phyloP scores from a whole-genome alignment of 2,329 filamentous ascomycete species.

The Lizonia empirigonia region DNA sequence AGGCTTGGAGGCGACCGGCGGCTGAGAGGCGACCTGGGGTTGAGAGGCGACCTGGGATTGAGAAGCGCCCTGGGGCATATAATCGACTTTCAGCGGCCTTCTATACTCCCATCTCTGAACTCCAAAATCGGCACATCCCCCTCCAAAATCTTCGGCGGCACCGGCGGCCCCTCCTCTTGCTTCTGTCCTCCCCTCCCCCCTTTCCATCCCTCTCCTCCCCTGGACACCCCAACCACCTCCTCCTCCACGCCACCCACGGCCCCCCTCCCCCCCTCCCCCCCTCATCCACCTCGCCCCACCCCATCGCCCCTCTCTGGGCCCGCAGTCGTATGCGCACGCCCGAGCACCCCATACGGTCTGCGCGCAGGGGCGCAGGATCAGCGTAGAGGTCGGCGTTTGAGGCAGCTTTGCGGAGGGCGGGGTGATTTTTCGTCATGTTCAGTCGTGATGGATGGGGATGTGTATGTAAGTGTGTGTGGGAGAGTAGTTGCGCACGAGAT shows the following conservation, averaged over 20 bases:
- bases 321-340: slow-evolving; percentile 41
- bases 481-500: no score
- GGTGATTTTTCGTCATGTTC: slow-evolving; percentile 47
- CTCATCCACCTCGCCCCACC: no score
- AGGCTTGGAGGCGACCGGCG: slow-evolving; percentile 8
- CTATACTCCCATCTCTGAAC: slow-evolving; percentile 17
- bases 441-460: background rate
- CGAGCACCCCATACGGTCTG: slow-evolving; percentile 33
- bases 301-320: no score
- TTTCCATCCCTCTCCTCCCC: no score
- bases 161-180: slow-evolving; percentile 41
- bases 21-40: slow-evolving; percentile 9
- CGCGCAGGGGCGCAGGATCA: slow-evolving; percentile 39
- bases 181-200: slow-evolving; percentile 13
- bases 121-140: slow-evolving; percentile 11
- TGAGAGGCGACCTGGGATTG: no score
- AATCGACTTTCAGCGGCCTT: no score
- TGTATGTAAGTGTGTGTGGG: no score
- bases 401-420: slow-evolving; percentile 43
- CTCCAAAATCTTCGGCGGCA: slow-evolving; percentile 47
- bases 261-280: no score
- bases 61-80: no score
- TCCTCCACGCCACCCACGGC: no score
- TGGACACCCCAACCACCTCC: no score
- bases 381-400: slow-evolving; percentile 47